Percentiles rank a stretch among this genome's conserved stretches.
These are phyloP conservation scores for Pulveroboletus sp. DNA, from an alignment of 768 basidiomycete genomes.

Conservation along the genomic window DNA sequence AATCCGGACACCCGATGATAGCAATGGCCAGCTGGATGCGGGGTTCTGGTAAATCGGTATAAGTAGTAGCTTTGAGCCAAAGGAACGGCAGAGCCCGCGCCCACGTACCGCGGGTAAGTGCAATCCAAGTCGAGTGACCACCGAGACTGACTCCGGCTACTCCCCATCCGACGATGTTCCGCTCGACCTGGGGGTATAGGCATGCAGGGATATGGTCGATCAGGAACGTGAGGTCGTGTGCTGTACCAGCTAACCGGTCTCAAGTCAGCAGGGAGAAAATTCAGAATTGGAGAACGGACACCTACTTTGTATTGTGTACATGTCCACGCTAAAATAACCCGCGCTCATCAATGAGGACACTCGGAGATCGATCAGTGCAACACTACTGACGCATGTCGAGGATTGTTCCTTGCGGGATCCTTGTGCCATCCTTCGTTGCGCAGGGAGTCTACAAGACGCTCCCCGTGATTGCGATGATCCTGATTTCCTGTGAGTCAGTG, in stretches of 20 bases:
- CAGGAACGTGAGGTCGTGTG: slow-evolving; percentile 71
- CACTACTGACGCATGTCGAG: slow-evolving; percentile 27
- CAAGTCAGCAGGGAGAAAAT: background rate
- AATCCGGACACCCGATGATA: slow-evolving; percentile 72
- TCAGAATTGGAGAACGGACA: background rate
- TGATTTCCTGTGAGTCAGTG: slow-evolving; percentile 4
- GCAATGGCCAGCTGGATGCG: slow-evolving; percentile 44
- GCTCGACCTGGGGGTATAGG: slow-evolving; percentile 65
- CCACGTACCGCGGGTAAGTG: slow-evolving; percentile 43
- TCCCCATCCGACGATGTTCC: slow-evolving; percentile 61
- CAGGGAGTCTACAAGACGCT: slow-evolving; percentile 20
- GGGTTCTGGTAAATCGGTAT: slow-evolving; percentile 32
- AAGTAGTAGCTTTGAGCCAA: background rate
- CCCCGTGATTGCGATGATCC: slow-evolving; percentile 33
- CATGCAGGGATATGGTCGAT: slow-evolving; percentile 76
- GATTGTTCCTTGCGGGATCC: slow-evolving; percentile 21
- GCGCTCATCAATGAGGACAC: slow-evolving; percentile 1
- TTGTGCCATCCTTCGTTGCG: slow-evolving; percentile 25
- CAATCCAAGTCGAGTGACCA: slow-evolving; percentile 79
- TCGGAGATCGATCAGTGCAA: background rate
- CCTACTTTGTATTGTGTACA: slow-evolving; percentile 32
- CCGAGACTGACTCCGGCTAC: slow-evolving; percentile 77
- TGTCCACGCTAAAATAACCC: slow-evolving; percentile 20
- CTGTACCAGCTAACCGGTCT: slow-evolving; percentile 46
- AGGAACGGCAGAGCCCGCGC: background rate